These are phyloP conservation scores for Diaporthe sp. DNA, from an alignment of 2,329 filamentous ascomycete genomes.

Conservation along the genomic window DNA sequence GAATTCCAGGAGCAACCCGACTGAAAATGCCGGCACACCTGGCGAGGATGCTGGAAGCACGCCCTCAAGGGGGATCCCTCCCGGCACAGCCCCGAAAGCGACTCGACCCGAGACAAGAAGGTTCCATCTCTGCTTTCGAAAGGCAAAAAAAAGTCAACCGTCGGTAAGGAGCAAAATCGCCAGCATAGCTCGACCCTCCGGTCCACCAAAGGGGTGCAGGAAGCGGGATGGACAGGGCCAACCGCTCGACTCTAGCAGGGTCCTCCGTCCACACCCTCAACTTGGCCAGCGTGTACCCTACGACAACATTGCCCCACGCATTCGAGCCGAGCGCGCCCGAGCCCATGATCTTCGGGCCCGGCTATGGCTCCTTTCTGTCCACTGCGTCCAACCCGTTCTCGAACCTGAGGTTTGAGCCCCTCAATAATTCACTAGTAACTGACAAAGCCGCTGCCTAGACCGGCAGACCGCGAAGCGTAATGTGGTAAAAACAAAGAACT, in stretches of 20 bases:
- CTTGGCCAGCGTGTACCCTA: constrained; percentile 27
- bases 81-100: background rate
- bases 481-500: background rate
- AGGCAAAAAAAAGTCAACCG: background rate
- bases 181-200: background rate
- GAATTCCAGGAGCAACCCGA: background rate
- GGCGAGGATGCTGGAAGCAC: background rate
- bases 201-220: background rate
- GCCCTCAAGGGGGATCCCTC: background rate
- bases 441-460: background rate
- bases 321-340: constrained; percentile 50
- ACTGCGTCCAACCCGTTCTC: constrained; percentile 1
- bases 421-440: background rate
- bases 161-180: background rate
- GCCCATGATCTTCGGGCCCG: constrained; percentile 45
- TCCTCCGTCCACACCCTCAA: constrained; percentile 31
- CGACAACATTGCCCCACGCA: constrained; percentile 42
- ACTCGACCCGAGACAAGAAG: background rate
- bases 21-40: background rate
- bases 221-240: background rate
- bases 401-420: background rate
- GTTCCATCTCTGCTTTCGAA: background rate
- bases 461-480: constrained; percentile 2
- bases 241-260: background rate
- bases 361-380: constrained; percentile 10